Evolutionary conservation across 768 basidiomycete genomes (phyloP).

Genomic region (Psilocybe cyanescens): DNA sequence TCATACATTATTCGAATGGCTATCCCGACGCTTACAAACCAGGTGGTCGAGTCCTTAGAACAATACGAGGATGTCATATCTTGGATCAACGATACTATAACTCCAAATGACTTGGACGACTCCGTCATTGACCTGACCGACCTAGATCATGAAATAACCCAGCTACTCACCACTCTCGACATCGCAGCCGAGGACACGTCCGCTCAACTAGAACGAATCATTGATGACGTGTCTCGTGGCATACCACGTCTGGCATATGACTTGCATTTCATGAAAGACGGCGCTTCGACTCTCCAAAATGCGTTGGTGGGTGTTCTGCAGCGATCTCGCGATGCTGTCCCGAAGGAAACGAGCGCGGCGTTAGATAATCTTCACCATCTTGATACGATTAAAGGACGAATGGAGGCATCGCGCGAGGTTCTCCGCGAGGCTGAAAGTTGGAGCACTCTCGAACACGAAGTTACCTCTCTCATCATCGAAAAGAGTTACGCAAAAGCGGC

Average conservation of each 20-base stretch:
- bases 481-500: constrained; percentile 87
- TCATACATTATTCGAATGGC: constrained; percentile 24
- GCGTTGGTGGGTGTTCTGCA: constrained; percentile 66
- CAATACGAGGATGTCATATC: constrained; percentile 61
- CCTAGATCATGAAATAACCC: constrained; percentile 76
- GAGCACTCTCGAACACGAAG: constrained; percentile 93
- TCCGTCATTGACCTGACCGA: constrained; percentile 46
- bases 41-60: constrained; percentile 58
- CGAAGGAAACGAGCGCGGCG: constrained; percentile 62
- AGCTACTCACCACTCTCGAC: constrained; percentile 80
- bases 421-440: constrained; percentile 95
- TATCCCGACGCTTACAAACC: constrained; percentile 38
- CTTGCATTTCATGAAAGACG: constrained; percentile 96
- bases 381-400: constrained; percentile 80
- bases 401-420: constrained; percentile 91
- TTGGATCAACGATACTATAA: constrained; percentile 76
- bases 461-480: constrained; percentile 81
- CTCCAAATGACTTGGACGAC: constrained; percentile 35
- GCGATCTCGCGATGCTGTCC: constrained; percentile 53
- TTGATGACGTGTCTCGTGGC: constrained; percentile 90
- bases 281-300: constrained; percentile 75
- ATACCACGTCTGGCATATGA: constrained; percentile 94
- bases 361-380: constrained; percentile 80
- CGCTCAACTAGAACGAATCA: constrained; percentile 80
- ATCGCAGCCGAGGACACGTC: constrained; percentile 90